Evolutionary conservation across 305 asterid species (phyloP).

Genomic region (Fraxinus dipetala): DNA sequence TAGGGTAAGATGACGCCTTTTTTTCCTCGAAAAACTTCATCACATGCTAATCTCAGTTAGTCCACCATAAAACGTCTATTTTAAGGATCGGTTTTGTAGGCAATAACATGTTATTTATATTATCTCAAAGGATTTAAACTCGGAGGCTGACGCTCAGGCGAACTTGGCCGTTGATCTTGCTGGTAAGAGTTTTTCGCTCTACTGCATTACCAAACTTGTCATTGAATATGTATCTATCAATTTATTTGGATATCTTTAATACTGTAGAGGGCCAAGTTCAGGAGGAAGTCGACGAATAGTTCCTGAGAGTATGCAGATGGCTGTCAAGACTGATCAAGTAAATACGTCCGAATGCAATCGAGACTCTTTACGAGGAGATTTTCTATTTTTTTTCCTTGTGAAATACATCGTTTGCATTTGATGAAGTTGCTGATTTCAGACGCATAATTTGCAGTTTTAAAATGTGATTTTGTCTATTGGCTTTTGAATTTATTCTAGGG

Average conservation of each 20-base stretch:
- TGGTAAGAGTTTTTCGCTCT: slow-evolving; percentile 42
- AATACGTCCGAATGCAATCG: not conserved
- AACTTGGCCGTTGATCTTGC: slow-evolving; percentile 85
- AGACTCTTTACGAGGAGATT: not conserved
- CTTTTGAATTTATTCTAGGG: not conserved
- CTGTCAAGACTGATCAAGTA: not conserved
- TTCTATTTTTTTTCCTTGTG: not conserved
- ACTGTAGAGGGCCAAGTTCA: slow-evolving; percentile 71
- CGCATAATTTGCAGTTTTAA: not conserved
- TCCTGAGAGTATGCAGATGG: not conserved
- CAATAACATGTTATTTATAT: slow-evolving; percentile 12
- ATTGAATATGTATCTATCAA: not conserved
- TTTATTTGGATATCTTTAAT: slow-evolving; percentile 12
- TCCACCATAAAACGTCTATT: not conserved
- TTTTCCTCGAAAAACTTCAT: not conserved
- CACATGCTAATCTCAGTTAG: not conserved
- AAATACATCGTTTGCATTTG: not conserved
- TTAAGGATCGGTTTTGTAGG: not conserved
- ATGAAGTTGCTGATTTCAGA: not conserved
- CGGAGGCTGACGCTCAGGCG: slow-evolving; percentile 95
- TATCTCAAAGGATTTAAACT: slow-evolving; percentile 63
- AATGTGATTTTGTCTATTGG: not conserved
- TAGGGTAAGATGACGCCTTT: slow-evolving; percentile 50
- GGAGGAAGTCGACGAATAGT: slow-evolving; percentile 63
- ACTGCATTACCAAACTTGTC: not conserved